phyloP scores from a whole-genome alignment of 1,139 yeast species.

The Lodderomyces theae region DNA sequence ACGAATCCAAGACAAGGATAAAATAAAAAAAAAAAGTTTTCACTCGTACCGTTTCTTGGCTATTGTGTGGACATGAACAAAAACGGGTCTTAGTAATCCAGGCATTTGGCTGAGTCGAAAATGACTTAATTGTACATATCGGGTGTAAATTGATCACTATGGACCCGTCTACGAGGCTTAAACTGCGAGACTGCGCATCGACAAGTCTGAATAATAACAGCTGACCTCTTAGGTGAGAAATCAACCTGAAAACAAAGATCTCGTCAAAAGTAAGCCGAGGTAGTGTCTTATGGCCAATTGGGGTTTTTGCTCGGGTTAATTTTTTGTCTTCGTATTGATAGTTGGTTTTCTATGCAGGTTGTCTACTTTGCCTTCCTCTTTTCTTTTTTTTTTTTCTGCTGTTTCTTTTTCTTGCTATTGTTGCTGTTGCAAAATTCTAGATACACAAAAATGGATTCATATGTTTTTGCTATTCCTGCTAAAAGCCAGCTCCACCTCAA shows the following conservation, averaged over 20 bases:
- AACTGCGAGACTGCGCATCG: too few species aligned
- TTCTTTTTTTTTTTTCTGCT: not conserved
- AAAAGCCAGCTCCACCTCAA: too few species aligned
- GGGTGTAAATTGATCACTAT: not conserved
- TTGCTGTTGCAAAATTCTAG: not conserved
- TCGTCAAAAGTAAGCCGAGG: too few species aligned
- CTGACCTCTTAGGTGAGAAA: too few species aligned
- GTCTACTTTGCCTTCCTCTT: not conserved
- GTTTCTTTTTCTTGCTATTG: not conserved
- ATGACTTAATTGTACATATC: conserved; percentile 2
- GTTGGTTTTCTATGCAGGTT: not conserved
- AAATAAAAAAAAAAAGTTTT: too few species aligned
- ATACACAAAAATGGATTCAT: not conserved
- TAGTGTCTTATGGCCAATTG: not conserved
- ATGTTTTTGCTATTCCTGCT: not conserved
- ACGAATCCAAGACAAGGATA: too few species aligned
- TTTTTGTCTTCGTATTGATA: not conserved
- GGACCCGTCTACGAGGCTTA: not conserved
- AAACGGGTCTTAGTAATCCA: not conserved
- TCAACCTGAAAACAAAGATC: too few species aligned
- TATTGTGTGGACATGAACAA: not conserved
- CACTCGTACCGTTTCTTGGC: not conserved
- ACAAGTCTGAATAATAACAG: too few species aligned
- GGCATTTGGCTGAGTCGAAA: not conserved
- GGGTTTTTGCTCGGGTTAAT: conserved; percentile 3